phyloP scores from a whole-genome alignment of 169 alveolate genomes.

The Amoebophrya sp. region DNA sequence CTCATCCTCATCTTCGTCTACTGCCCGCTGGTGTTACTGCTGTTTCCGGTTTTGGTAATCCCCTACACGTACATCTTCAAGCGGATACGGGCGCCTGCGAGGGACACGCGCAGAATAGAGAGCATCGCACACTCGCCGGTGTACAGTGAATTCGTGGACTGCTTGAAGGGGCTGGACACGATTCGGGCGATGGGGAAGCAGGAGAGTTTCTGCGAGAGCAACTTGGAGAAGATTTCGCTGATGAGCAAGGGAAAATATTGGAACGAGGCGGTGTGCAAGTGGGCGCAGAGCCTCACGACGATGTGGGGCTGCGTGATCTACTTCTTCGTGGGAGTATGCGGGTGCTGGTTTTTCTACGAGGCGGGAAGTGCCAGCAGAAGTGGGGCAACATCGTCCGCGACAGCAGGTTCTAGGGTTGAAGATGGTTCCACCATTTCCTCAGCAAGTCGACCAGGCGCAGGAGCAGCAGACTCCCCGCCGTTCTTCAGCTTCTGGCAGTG shows the following conservation, averaged over 20 bases:
- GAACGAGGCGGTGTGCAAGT: constrained; percentile 22
- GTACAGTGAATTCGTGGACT: neutral
- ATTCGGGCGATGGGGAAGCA: neutral
- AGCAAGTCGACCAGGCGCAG: too few species aligned
- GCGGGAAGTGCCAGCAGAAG: too few species aligned
- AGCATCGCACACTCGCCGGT: constrained; percentile 22
- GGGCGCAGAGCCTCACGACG: constrained; percentile 27
- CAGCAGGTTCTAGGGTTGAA: too few species aligned
- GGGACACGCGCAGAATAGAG: constrained; percentile 26
- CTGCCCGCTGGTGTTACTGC: constrained; percentile 20
- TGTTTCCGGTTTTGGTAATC: constrained; percentile 19
- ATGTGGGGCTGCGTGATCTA: constrained; percentile 28
- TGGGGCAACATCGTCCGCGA: too few species aligned
- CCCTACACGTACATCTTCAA: constrained; percentile 19
- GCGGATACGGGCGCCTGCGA: constrained; percentile 23
- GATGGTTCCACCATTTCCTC: too few species aligned
- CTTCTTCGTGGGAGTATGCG: neutral
- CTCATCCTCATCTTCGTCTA: constrained; percentile 18
- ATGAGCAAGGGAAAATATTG: constrained; percentile 20
- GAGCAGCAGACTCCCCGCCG: too few species aligned
- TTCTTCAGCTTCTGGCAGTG: too few species aligned
- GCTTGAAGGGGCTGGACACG: neutral
- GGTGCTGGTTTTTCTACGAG: neutral
- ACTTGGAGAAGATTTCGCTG: constrained; percentile 13
- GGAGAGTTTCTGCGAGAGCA: constrained; percentile 16